Evolutionary conservation across 139 green algal genomes (phyloP).

Genomic region (Coelastrella sp.): DNA sequence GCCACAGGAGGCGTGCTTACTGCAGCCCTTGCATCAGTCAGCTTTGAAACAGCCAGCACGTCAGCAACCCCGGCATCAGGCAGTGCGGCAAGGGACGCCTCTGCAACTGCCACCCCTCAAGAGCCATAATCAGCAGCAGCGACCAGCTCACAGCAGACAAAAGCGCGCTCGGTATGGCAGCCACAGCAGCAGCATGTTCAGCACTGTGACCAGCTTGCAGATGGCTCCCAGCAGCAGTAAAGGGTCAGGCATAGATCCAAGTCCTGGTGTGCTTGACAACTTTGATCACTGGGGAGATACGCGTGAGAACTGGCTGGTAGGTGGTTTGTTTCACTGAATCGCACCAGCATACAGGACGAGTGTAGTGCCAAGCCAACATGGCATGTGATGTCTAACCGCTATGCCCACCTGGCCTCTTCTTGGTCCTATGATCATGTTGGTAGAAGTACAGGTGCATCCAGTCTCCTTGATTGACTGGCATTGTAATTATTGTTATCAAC

Average conservation of each 20-base stretch:
- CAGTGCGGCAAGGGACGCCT: no score
- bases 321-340: not conserved
- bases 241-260: no score
- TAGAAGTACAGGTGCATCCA: no score
- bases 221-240: not conserved
- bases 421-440: no score
- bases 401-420: not conserved
- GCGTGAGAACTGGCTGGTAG: constrained; percentile 27
- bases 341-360: not conserved
- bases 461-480: no score
- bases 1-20: no score
- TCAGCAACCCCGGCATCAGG: no score
- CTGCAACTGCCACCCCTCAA: not conserved
- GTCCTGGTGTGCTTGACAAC: not conserved
- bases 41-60: no score
- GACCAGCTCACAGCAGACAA: not conserved
- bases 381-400: no score
- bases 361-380: no score
- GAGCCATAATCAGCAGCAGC: not conserved
- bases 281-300: constrained; percentile 37
- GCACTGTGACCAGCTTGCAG: not conserved
- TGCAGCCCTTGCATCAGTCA: no score
- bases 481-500: no score
- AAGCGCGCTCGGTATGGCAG: not conserved
- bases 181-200: constrained; percentile 11